Base-by-base conservation (phyloP, 176 grass and related monocot species). In the Phoenix dactylifera region DNA sequence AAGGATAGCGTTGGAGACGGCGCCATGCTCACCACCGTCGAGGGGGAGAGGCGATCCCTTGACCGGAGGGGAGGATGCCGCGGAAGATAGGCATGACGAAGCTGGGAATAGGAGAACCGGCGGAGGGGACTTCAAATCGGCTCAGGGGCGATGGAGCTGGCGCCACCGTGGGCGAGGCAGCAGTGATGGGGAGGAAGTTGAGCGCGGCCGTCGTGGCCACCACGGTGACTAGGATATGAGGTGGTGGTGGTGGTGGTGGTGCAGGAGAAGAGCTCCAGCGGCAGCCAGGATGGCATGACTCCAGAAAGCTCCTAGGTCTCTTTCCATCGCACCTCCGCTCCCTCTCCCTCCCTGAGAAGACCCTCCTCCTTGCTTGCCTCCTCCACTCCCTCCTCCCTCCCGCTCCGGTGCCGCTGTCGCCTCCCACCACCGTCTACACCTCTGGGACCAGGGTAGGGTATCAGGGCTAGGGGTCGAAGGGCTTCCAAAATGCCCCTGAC, bases 61-160 rank as follows among this genome's bases (percentile, higher is more conserved):
- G 77, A 1, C 78, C 82, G 28, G 60, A 1, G 62, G 57, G 16
- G 52, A 55, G 54, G 55, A 23, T n/a, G 23, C 16, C 18, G 17
- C 14, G 39, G 50, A 19, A 26, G 12, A 22, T 32, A 18, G n/a
- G 54, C 9, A 16, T 48, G 54, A 54, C 57, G 51, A 44, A 65
- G 64, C 16, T 78, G 84, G 10, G 89, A 55, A 70, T 81, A 83
- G 26, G 84, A 74, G 19, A 97, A 66, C 67, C 78, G 69, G 19
- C 12, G 72, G 52, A 19, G 50, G 70, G 50, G 54, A 17, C 54
- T 18, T 49, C 56, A 56, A 17, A 30, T 30, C n/a, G 32, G 65
- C 18, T 25, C 3, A 3, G 24, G 24, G 67, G 15, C 7, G 18
- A 0, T 49, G 49, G 3, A 10, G 12, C 1, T 4, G 58, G 9